phyloP scores from a whole-genome alignment of 129 eudicot genomes.

The Helichrysum umbraculigerum region DNA sequence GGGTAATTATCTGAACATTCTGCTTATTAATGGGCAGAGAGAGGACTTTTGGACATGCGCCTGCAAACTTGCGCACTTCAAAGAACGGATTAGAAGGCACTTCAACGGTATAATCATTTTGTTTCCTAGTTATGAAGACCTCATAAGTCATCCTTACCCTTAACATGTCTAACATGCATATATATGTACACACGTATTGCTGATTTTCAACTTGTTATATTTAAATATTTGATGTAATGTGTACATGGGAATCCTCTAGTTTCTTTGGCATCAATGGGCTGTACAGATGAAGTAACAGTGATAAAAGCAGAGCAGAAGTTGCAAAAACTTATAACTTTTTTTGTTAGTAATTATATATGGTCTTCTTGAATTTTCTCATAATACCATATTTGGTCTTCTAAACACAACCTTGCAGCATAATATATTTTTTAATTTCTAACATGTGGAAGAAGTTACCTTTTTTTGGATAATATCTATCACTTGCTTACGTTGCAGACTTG shows the following conservation, averaged over 20 bases:
- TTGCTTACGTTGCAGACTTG: slow-evolving; percentile 25
- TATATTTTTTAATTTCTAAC: background rate
- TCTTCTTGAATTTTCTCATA: background rate
- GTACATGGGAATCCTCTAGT: background rate
- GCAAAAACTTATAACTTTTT: background rate
- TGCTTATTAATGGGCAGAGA: background rate
- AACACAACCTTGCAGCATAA: background rate
- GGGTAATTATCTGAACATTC: background rate
- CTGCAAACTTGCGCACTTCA: background rate
- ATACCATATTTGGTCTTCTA: background rate
- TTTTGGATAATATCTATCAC: slow-evolving; percentile 18
- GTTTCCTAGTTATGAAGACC: background rate
- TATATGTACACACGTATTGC: background rate
- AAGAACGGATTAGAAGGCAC: background rate
- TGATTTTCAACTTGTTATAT: background rate
- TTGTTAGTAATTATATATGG: background rate
- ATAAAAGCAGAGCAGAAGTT: background rate
- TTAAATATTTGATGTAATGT: background rate
- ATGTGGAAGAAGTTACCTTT: background rate
- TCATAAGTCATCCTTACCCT: background rate
- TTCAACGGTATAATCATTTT: background rate
- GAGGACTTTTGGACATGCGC: background rate
- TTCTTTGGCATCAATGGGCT: background rate
- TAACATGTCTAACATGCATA: background rate
- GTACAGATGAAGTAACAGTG: background rate